These are phyloP conservation scores for Puccinia novopanici DNA, from an alignment of 1,284 basidiomycete genomes.

Conservation along the genomic window DNA sequence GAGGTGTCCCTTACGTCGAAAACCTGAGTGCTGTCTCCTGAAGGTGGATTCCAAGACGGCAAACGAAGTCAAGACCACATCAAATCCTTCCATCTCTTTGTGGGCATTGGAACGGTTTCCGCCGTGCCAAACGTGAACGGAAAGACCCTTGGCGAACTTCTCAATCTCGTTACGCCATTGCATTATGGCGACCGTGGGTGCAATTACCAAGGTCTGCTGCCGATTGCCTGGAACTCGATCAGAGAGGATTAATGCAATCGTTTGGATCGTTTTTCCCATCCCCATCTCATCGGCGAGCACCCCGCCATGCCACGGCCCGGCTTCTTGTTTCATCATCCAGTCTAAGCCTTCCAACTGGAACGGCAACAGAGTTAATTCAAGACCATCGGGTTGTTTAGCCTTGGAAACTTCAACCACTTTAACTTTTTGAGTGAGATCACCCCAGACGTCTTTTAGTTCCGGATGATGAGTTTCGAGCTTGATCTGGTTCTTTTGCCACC, in stretches of 20 bases:
- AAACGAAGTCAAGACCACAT: slow-evolving; percentile 68
- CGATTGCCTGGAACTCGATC: slow-evolving; percentile 42
- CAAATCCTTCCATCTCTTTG: slow-evolving; percentile 75
- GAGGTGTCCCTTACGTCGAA: slow-evolving; percentile 79
- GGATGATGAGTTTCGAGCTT: slow-evolving; percentile 60
- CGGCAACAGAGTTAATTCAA: slow-evolving; percentile 66
- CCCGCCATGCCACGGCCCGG: slow-evolving; percentile 82
- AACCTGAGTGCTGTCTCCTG: slow-evolving; percentile 88
- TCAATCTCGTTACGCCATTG: slow-evolving; percentile 97
- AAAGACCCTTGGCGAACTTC: slow-evolving; percentile 61
- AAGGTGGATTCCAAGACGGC: slow-evolving; percentile 88
- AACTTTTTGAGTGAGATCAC: slow-evolving; percentile 72
- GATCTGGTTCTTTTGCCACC: slow-evolving; percentile 50
- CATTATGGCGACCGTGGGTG: slow-evolving; percentile 85
- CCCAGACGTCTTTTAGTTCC: slow-evolving; percentile 84
- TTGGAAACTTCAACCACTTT: slow-evolving; percentile 56
- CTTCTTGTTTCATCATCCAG: slow-evolving; percentile 96
- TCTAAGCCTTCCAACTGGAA: slow-evolving; percentile 86
- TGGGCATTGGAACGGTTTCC: slow-evolving; percentile 63
- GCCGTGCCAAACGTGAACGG: slow-evolving; percentile 89
- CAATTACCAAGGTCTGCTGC: slow-evolving; percentile 49
- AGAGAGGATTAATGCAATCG: slow-evolving; percentile 48
- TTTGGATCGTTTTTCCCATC: slow-evolving; percentile 52
- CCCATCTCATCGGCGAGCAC: slow-evolving; percentile 65
- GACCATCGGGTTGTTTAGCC: slow-evolving; percentile 69